A percentile compares a stretch with the other conserved stretches of the same genome.
phyloP scores from a whole-genome alignment of 176 grass and related monocot genomes.

The Eragrostis curvula region DNA sequence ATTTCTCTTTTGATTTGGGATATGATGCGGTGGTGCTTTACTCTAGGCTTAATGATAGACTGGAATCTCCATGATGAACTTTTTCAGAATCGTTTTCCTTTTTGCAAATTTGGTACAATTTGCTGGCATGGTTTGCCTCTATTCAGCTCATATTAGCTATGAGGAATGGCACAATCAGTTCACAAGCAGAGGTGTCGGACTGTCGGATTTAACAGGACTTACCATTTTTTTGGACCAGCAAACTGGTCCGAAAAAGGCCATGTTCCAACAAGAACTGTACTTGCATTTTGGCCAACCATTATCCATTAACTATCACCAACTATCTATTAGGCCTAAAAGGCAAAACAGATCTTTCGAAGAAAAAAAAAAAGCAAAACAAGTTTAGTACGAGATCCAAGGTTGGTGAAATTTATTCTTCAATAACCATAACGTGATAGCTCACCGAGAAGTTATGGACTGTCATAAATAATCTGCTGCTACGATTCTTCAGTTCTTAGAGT shows the following conservation, averaged over 20 bases:
- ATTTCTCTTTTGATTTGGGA: constrained; percentile 1
- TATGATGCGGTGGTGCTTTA: constrained; percentile 23
- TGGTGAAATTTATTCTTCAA: neutral
- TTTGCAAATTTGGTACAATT: constrained; percentile 11
- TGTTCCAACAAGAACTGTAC: constrained; percentile 28
- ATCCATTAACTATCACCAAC: constrained; percentile 17
- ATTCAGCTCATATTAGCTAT: constrained; percentile 50
- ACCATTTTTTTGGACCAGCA: constrained; percentile 26
- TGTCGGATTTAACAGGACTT: constrained; percentile 20
- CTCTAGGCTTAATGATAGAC: constrained; percentile 9
- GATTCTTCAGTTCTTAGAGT: neutral
- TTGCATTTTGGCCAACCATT: constrained; percentile 5
- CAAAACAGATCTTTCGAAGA: too few relatives aligned
- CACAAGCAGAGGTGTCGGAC: neutral
- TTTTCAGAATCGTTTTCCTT: constrained; percentile 14
- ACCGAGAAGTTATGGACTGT: neutral
- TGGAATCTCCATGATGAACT: constrained; percentile 46
- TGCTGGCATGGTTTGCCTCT: constrained; percentile 27
- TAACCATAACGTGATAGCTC: constrained; percentile 8
- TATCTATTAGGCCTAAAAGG: neutral
- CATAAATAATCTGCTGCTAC: neutral
- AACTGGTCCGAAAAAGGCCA: constrained; percentile 1
- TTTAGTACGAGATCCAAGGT: neutral
- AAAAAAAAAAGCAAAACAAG: too few relatives aligned
- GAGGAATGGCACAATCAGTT: constrained; percentile 18